Conservation (phyloP, 495 filamentous ascomycete species). For the Penicillium simplicissimum region DNA sequence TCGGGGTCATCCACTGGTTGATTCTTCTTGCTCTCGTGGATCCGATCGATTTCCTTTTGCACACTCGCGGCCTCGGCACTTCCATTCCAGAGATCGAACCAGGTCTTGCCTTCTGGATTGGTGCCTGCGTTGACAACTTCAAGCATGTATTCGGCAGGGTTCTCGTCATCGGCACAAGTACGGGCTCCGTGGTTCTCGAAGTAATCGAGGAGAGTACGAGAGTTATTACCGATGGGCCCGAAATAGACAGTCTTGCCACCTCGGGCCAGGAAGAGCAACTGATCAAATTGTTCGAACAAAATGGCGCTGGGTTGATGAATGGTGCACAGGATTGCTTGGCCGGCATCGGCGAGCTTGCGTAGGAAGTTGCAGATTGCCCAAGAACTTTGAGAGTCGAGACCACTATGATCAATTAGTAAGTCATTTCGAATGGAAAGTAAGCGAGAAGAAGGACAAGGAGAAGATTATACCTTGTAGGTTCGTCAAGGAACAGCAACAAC, state of each 20-base stretch:
- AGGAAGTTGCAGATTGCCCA: slow-evolving; percentile 80
- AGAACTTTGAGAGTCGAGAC: slow-evolving; percentile 63
- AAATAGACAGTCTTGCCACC: slow-evolving; percentile 77
- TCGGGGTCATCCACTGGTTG: neutral
- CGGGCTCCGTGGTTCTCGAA: slow-evolving; percentile 73
- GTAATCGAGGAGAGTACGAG: slow-evolving; percentile 66
- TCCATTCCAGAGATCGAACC: slow-evolving; percentile 72
- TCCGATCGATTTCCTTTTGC: slow-evolving; percentile 62
- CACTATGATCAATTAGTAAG: slow-evolving; percentile 43
- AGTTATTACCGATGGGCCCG: slow-evolving; percentile 78
- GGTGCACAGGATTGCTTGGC: slow-evolving; percentile 89
- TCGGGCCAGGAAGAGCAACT: slow-evolving; percentile 74
- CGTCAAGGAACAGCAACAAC: slow-evolving; percentile 83
- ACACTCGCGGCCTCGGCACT: slow-evolving; percentile 64
- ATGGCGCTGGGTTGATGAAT: slow-evolving; percentile 94
- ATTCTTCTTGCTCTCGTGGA: slow-evolving; percentile 55
- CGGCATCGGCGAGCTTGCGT: slow-evolving; percentile 79
- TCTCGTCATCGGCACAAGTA: slow-evolving; percentile 67
- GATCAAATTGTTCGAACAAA: slow-evolving; percentile 90
- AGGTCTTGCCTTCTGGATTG: slow-evolving; percentile 54
- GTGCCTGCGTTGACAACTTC: slow-evolving; percentile 58
- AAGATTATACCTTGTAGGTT: slow-evolving; percentile 55
- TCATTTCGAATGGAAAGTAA: neutral
- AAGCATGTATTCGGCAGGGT: slow-evolving; percentile 89
- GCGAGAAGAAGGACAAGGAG: neutral